Conservation (phyloP, 108 stramenopile species). For the Aurantiochytrium sp. region DNA sequence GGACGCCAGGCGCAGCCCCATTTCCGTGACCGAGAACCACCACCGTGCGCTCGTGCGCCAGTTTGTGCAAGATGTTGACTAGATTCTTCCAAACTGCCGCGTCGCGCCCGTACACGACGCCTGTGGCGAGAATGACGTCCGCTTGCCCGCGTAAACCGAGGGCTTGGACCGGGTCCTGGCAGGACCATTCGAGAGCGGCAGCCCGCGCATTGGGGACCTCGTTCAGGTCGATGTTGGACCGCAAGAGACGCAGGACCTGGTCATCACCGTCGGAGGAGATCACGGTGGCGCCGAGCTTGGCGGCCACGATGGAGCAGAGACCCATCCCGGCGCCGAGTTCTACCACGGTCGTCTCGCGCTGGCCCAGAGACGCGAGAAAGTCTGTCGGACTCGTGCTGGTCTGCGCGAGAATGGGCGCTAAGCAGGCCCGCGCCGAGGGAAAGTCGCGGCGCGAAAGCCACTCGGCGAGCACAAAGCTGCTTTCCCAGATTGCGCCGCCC, state of each 20-base stretch:
- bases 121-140: background rate
- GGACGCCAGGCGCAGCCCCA: background rate
- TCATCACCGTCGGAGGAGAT: background rate
- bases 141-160: background rate
- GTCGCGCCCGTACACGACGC: background rate
- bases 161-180: background rate
- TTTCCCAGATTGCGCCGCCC: constrained; percentile 4
- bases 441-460: background rate
- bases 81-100: background rate
- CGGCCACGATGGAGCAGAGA: background rate
- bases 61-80: background rate
- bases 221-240: background rate
- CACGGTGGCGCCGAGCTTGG: background rate
- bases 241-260: background rate
- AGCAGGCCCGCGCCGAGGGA: too few relatives aligned
- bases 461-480: background rate
- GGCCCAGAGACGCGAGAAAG: background rate
- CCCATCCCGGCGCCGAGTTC: constrained; percentile 13
- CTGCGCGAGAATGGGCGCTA: too few relatives aligned
- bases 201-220: background rate
- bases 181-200: background rate
- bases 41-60: background rate
- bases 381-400: background rate
- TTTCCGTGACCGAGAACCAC: background rate
- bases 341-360: background rate